These are phyloP conservation scores for Chaetomium strumarium DNA, from an alignment of 2,329 filamentous ascomycete genomes.

Conservation along the genomic window DNA sequence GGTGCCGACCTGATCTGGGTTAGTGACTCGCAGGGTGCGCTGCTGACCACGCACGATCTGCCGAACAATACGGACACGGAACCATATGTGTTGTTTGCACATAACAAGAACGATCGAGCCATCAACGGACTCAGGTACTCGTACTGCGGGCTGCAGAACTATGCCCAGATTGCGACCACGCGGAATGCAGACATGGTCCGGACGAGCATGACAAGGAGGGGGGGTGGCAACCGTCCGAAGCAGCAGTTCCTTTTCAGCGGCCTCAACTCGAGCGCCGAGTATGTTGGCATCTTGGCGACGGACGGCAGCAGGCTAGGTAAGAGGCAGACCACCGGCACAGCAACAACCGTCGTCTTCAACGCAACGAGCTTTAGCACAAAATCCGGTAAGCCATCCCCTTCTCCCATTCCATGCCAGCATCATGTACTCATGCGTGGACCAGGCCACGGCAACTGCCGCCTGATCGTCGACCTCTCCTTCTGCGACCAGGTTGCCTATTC, in stretches of 20 bases:
- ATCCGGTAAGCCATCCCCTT: slow-evolving; percentile 49
- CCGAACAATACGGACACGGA: slow-evolving; percentile 50
- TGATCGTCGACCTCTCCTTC: slow-evolving; percentile 82
- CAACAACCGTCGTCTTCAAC: slow-evolving; percentile 71
- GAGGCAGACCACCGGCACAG: slow-evolving; percentile 44
- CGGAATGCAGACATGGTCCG: slow-evolving; percentile 45
- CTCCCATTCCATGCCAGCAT: not conserved
- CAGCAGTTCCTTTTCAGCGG: slow-evolving; percentile 82
- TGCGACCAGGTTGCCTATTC: slow-evolving; percentile 87
- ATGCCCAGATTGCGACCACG: slow-evolving; percentile 57
- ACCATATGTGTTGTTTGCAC: slow-evolving; percentile 73
- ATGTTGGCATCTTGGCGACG: slow-evolving; percentile 67
- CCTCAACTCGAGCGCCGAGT: slow-evolving; percentile 65
- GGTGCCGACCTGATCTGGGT: slow-evolving; percentile 65
- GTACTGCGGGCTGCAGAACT: slow-evolving; percentile 69
- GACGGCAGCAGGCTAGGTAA: slow-evolving; percentile 43
- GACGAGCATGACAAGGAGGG: slow-evolving; percentile 64
- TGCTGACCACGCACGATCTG: slow-evolving; percentile 73
- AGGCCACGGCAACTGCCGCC: slow-evolving; percentile 71
- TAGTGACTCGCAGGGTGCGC: slow-evolving; percentile 70
- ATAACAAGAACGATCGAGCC: slow-evolving; percentile 51
- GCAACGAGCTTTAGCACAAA: slow-evolving; percentile 73
- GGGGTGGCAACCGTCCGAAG: slow-evolving; percentile 62
- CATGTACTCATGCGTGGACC: not conserved
- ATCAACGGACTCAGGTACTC: slow-evolving; percentile 70